A percentile compares a stretch with the other conserved stretches of the same genome.
Evolutionary conservation across 306 rosid species (phyloP).

Genomic region (Luffa acutangula): DNA sequence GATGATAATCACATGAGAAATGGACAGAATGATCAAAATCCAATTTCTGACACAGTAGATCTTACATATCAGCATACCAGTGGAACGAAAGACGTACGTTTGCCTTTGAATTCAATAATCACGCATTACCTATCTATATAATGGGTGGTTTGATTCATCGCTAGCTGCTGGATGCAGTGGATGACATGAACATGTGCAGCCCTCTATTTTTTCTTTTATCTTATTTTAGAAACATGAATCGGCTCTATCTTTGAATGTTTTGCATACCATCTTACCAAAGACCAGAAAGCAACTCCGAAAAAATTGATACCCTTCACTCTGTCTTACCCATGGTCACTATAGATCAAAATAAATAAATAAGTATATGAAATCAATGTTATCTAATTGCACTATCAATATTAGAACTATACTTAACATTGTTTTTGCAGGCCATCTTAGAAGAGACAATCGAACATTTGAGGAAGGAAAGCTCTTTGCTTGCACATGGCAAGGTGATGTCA

Average conservation of each 20-base stretch:
- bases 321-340: background rate
- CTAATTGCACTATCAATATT: background rate
- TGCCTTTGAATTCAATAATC: background rate
- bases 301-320: background rate
- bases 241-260: background rate
- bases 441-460: constrained; percentile 27
- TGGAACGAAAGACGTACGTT: constrained; percentile 4
- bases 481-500: constrained; percentile 39
- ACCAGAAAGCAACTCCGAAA: background rate
- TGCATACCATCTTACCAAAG: background rate
- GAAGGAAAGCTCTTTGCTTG: constrained; percentile 25
- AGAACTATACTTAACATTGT: background rate
- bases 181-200: background rate
- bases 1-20: constrained; percentile 8
- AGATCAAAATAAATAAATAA: background rate
- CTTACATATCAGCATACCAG: background rate
- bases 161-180: background rate
- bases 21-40: constrained; percentile 5
- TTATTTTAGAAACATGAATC: background rate
- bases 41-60: background rate
- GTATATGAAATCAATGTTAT: background rate
- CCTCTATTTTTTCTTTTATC: background rate
- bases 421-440: constrained; percentile 33
- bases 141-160: background rate
- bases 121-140: background rate